Evolutionary conservation across 2,329 filamentous ascomycete species (phyloP).

Genomic region (Colletotrichum sp.): DNA sequence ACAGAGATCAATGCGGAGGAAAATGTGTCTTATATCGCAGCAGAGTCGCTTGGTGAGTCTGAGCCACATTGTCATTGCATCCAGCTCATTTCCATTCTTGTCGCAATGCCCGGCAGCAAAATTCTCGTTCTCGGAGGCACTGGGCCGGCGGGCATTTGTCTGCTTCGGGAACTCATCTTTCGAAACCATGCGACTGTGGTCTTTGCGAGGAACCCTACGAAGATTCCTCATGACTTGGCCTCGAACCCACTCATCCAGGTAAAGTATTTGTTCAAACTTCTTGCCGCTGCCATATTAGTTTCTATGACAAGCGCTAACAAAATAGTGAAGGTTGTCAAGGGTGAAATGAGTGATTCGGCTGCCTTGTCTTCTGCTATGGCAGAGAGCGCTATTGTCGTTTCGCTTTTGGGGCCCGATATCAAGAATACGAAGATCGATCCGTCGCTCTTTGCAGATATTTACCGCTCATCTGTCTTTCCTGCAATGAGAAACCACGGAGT

Average conservation of each 20-base stretch:
- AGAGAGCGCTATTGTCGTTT: slow-evolving; percentile 22
- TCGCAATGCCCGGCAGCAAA: not conserved
- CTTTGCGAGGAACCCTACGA: slow-evolving; percentile 24
- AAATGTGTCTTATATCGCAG: not conserved
- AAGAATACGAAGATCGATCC: not conserved
- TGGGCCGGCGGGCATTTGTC: slow-evolving; percentile 31
- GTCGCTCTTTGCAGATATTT: slow-evolving; percentile 21
- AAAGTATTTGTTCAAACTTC: no score
- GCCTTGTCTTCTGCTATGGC: not conserved
- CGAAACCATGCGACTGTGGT: slow-evolving; percentile 29
- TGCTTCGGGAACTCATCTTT: slow-evolving; percentile 32
- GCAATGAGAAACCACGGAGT: slow-evolving; percentile 33
- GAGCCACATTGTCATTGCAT: not conserved
- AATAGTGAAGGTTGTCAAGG: not conserved
- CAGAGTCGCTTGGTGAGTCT: not conserved
- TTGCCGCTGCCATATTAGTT: no score
- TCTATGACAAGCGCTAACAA: no score
- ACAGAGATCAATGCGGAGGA: not conserved
- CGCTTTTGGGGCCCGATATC: slow-evolving; percentile 28
- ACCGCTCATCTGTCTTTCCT: slow-evolving; percentile 23
- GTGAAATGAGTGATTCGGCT: not conserved
- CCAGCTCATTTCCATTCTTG: not conserved
- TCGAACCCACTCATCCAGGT: not conserved
- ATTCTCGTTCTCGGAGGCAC: not conserved
- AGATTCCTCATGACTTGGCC: slow-evolving; percentile 27